Evolutionary conservation across 139 green algal genomes (phyloP).

Genomic region (Micractinium sp.): DNA sequence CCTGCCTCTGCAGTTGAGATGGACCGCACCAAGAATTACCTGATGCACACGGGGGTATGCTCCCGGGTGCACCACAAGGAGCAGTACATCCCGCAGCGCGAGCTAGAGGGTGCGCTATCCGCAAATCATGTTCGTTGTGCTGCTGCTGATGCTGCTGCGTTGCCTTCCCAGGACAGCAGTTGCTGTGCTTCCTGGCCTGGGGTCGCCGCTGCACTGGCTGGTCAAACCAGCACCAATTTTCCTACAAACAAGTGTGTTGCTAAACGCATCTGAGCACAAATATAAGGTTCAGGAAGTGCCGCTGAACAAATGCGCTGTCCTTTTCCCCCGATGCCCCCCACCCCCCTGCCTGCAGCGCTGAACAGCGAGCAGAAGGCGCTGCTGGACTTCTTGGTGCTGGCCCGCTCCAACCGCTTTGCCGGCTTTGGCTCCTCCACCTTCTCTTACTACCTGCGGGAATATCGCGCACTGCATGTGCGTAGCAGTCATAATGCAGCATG

Average conservation of each 20-base stretch:
- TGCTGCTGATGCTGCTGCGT: too few relatives aligned
- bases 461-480: slow-evolving; percentile 50
- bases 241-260: too few relatives aligned
- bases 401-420: slow-evolving; percentile 62
- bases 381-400: slow-evolving; percentile 76
- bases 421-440: slow-evolving; percentile 77
- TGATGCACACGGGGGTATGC: slow-evolving; percentile 52
- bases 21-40: slow-evolving; percentile 29
- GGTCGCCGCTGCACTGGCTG: too few relatives aligned
- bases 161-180: too few relatives aligned
- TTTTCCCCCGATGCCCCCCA: background rate
- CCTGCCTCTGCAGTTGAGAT: slow-evolving; percentile 20
- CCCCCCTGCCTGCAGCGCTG: slow-evolving; percentile 30
- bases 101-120: slow-evolving; percentile 40
- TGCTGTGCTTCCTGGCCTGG: too few relatives aligned
- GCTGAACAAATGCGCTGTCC: background rate
- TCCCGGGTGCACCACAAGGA: slow-evolving; percentile 71
- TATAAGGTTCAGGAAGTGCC: background rate
- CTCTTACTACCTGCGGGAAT: slow-evolving; percentile 68
- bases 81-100: slow-evolving; percentile 57
- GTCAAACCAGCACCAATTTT: too few relatives aligned
- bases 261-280: too few relatives aligned
- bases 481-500: too few relatives aligned
- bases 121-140: too few relatives aligned
- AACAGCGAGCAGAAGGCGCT: slow-evolving; percentile 77